Evolutionary conservation across 2,329 filamentous ascomycete species (phyloP).

Genomic region (Arthrobotrys entomopaga): DNA sequence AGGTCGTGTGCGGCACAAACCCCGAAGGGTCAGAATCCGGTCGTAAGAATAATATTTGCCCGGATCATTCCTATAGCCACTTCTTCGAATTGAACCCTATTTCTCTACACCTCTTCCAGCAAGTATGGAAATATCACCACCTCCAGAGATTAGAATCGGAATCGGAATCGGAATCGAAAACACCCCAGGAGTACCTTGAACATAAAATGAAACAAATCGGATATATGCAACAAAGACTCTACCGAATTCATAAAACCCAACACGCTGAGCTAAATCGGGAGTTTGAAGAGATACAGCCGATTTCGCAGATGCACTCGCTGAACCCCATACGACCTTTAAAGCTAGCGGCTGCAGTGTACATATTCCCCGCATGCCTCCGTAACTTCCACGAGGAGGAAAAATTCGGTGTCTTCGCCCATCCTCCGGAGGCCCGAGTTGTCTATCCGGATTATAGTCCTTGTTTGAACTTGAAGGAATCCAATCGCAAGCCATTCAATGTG

Average conservation of each 20-base stretch:
- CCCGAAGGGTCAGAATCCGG: background rate
- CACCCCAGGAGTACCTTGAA: background rate
- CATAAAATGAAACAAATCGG: background rate
- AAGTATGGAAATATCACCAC: slow-evolving; percentile 7
- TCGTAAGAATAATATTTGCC: background rate
- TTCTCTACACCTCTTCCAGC: slow-evolving; percentile 4
- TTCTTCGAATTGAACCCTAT: slow-evolving; percentile 19
- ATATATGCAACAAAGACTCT: background rate
- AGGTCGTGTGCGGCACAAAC: background rate
- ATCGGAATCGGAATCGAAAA: background rate
- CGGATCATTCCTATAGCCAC: slow-evolving; percentile 8
- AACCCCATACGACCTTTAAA: background rate
- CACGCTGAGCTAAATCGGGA: background rate
- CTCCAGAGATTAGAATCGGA: background rate
- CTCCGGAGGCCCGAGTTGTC: background rate
- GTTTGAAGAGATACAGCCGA: background rate
- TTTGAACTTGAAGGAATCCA: no score
- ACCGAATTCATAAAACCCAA: background rate
- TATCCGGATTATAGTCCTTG: background rate
- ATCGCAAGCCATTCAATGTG: no score
- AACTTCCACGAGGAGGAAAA: no score
- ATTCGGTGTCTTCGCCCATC: background rate
- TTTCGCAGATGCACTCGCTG: background rate
- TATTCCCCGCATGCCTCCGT: no score
- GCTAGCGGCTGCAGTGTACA: no score